A percentile compares a stretch with the other conserved stretches of the same genome.
Conservation (phyloP, 2,329 filamentous ascomycete genomes). For the Fusarium sulawesiense region DNA sequence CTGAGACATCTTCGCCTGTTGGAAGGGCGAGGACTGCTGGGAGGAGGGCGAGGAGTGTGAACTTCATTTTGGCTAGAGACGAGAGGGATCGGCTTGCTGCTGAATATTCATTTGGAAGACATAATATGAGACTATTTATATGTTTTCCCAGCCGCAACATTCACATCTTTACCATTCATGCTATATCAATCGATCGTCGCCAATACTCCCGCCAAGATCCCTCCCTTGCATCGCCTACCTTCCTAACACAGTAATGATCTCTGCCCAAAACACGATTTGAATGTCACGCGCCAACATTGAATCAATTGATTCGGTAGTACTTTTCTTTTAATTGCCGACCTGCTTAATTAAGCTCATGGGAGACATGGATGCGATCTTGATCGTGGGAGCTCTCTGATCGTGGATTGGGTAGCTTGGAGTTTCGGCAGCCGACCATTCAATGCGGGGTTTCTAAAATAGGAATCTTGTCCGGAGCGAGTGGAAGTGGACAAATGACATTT, state of each 20-base stretch:
- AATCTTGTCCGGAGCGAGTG: conserved; percentile 11
- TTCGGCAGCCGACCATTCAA: not conserved
- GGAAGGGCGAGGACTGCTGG: conserved; percentile 44
- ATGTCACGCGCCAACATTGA: conserved; percentile 21
- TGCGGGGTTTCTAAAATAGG: conserved; percentile 33
- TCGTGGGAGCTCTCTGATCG: conserved; percentile 7
- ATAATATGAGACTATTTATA: conserved; percentile 26
- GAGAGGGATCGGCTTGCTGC: not conserved
- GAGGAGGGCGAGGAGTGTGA: conserved; percentile 42
- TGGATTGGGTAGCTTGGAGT: conserved; percentile 20
- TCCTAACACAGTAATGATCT: conserved; percentile 35
- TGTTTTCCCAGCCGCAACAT: not conserved
- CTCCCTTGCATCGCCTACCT: conserved; percentile 10
- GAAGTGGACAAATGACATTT: conserved; percentile 5
- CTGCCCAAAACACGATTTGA: not conserved
- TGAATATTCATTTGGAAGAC: too few species aligned
- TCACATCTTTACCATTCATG: not conserved
- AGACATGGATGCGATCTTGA: conserved; percentile 19
- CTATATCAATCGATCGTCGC: not conserved
- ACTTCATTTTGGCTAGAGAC: conserved; percentile 48
- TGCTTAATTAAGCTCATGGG: conserved; percentile 10
- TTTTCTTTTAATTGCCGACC: conserved; percentile 1
- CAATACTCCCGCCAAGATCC: not conserved
- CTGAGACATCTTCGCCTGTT: conserved; percentile 4
- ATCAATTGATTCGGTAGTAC: conserved; percentile 19